phyloP scores from a whole-genome alignment of 139 green algal genomes.

The Chlorella sorokiniana region DNA sequence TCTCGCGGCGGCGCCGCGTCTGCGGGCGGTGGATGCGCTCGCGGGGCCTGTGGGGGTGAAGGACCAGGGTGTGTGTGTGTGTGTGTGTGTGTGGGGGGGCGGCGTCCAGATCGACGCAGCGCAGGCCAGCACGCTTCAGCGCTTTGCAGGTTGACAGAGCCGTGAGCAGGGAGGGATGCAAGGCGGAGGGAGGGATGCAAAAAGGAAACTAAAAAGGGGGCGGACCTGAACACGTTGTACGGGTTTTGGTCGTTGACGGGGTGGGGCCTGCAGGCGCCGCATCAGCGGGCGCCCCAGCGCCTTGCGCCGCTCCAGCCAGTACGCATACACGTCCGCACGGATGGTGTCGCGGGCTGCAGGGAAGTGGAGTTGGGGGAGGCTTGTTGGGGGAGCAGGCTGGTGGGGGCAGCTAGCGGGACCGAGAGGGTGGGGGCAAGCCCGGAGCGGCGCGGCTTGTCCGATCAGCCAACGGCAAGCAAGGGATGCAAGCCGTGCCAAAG shows the following conservation, averaged over 20 bases:
- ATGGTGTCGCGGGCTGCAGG: constrained; percentile 40
- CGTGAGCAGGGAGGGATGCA: too few relatives aligned
- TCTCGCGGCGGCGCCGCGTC: constrained; percentile 83
- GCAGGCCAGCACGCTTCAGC: too few relatives aligned
- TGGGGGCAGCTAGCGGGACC: background rate
- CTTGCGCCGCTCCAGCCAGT: constrained; percentile 89
- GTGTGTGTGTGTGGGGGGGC: background rate
- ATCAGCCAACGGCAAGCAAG: too few relatives aligned
- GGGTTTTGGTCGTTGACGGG: constrained; percentile 87
- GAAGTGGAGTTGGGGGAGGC: background rate
- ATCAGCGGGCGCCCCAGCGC: constrained; percentile 82
- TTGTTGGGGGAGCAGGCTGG: background rate
- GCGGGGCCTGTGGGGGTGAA: constrained; percentile 62
- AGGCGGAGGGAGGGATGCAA: too few relatives aligned
- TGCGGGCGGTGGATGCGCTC: constrained; percentile 89
- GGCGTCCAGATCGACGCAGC: background rate
- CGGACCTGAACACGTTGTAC: constrained; percentile 92
- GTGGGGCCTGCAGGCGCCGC: constrained; percentile 79
- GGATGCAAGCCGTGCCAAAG: too few relatives aligned
- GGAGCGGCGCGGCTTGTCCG: too few relatives aligned
- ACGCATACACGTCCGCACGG: constrained; percentile 82
- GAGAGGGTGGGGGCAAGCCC: background rate
- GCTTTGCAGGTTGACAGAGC: background rate
- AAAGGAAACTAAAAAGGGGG: too few relatives aligned
- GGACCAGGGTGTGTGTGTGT: background rate